Conservation (phyloP, 345 rosid species). For the Melaleuca quinquenervia region DNA sequence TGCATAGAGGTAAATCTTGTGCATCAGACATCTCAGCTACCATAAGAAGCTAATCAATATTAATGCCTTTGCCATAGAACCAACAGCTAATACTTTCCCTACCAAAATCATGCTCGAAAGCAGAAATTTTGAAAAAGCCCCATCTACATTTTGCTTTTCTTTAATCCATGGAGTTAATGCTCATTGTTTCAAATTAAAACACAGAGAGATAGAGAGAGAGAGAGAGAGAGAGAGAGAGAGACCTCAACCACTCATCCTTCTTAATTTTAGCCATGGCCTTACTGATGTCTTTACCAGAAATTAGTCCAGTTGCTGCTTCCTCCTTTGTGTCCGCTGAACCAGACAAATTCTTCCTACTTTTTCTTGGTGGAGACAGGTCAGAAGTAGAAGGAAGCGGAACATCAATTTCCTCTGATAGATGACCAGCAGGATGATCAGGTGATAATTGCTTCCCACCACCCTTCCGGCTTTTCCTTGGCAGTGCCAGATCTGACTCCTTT, state of each 20-base stretch:
- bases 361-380: conserved; percentile 58
- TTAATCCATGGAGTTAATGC: neutral
- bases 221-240: neutral
- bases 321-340: conserved; percentile 25
- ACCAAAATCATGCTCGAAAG: neutral
- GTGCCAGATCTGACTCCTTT: conserved; percentile 31
- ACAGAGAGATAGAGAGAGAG: neutral
- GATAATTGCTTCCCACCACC: conserved; percentile 3
- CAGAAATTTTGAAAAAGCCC: neutral
- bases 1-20: neutral
- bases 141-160: neutral
- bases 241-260: conserved; percentile 55
- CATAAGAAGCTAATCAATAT: neutral
- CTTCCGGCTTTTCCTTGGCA: conserved; percentile 30
- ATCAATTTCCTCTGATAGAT: conserved; percentile 4
- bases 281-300: conserved; percentile 51
- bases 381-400: conserved; percentile 3
- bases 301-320: conserved; percentile 48
- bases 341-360: conserved; percentile 24
- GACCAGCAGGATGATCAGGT: neutral
- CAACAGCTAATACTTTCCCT: neutral
- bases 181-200: neutral
- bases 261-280: conserved; percentile 50
- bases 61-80: neutral
- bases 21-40: neutral